phyloP scores from a whole-genome alignment of 305 asterid species.

The Fraxinus platypoda region DNA sequence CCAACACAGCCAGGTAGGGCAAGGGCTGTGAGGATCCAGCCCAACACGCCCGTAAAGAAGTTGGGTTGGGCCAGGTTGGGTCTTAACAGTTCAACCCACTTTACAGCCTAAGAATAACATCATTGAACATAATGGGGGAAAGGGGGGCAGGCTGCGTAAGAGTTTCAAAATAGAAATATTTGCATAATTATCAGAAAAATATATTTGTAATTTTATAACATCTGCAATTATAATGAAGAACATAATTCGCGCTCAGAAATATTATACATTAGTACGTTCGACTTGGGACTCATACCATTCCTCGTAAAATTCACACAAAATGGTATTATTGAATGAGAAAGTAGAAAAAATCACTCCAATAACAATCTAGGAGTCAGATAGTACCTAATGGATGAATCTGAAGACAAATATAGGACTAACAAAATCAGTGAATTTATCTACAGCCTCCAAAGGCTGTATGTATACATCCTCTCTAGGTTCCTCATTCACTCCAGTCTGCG shows the following conservation, averaged over 20 bases:
- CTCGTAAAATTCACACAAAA: background rate
- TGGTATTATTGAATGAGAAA: background rate
- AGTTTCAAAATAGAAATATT: background rate
- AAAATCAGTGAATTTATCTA: conserved; percentile 46
- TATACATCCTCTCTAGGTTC: conserved; percentile 73
- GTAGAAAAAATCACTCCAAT: background rate
- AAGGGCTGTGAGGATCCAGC: background rate
- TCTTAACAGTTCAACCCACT: too few species aligned
- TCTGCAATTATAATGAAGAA: background rate
- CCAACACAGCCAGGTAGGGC: too few species aligned
- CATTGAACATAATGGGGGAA: background rate
- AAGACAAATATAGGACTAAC: conserved; percentile 61
- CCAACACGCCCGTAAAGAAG: background rate
- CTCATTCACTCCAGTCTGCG: conserved; percentile 81
- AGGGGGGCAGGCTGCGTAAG: background rate
- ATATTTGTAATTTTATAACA: background rate
- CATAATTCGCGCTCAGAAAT: background rate
- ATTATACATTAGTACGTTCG: background rate
- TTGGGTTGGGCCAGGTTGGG: too few species aligned
- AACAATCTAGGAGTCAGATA: background rate
- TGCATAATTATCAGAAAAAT: background rate
- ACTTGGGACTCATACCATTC: background rate
- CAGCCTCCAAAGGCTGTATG: conserved; percentile 53
- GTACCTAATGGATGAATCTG: conserved; percentile 56
- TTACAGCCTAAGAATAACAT: too few species aligned